Conservation (phyloP, 805 yeast genomes). For the Lipomyces mesembrius region DNA sequence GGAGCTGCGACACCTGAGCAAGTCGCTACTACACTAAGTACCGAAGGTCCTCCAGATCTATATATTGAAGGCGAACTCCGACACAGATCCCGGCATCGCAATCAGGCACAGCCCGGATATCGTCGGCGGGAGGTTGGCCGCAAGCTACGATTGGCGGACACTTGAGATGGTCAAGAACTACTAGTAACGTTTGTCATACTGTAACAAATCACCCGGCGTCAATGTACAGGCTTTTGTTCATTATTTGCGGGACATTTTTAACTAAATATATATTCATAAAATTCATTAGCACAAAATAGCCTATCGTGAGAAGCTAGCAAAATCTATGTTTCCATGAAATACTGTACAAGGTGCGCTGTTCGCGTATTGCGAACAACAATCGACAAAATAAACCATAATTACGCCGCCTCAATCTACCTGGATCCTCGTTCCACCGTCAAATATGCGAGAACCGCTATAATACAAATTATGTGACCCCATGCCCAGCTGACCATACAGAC, state of each 20-base stretch:
- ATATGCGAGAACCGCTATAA: neutral
- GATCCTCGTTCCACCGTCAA: neutral
- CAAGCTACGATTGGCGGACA: slow-evolving; percentile 66
- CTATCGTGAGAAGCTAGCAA: neutral
- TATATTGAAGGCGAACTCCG: slow-evolving; percentile 1
- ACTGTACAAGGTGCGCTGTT: neutral
- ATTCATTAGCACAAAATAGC: neutral
- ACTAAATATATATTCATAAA: neutral
- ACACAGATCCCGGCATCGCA: neutral
- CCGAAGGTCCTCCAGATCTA: neutral
- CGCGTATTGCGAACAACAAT: neutral
- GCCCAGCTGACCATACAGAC: neutral
- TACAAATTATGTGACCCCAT: neutral
- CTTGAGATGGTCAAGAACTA: slow-evolving; percentile 45
- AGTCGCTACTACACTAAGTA: neutral
- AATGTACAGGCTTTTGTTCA: neutral
- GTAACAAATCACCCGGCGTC: neutral
- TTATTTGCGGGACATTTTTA: neutral
- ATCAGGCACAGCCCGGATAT: slow-evolving; percentile 20
- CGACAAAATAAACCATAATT: neutral
- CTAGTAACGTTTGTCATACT: neutral
- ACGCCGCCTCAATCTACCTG: neutral
- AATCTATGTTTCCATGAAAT: neutral
- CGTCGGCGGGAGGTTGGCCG: slow-evolving; percentile 63
- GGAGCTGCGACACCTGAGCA: slow-evolving; percentile 13